Evolutionary conservation across 257 asterid species (phyloP), one percentile per base, ranked within the genome.

Genomic region (Mitragyna speciosa): DNA sequence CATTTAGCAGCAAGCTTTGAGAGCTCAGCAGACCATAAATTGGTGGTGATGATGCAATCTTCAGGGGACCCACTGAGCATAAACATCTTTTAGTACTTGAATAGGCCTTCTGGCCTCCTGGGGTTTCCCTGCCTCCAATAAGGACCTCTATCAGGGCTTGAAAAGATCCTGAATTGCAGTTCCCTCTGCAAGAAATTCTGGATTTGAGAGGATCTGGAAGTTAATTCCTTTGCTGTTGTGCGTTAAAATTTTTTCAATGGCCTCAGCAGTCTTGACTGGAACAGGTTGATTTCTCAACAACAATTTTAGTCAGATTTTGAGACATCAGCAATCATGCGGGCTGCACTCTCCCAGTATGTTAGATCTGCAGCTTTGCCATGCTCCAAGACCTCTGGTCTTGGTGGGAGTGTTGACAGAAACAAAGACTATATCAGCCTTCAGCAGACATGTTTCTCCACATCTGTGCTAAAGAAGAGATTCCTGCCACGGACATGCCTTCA

Each of bases 351-450:
- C 98, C 98, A 93, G 76, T 93, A 93, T 5, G 98, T 94, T 74
- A 94, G 85, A 84, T 94, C 98, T 17, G 98, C 98, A 77, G 98
- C 98, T 82, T 92, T 94, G 76, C 98, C 98, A n/a, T 56, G 98
- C 98, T 72, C 98, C 98, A 71, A 94, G 98, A 79, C 98, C 98
- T 65, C 92, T 87, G 15, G 97, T 94, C 84, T 94, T 94, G 83
- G 98, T 94, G 71, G 98, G 98, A 75, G 98, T 94, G 82, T 94
- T 94, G 78, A 93, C 97, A 36, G 97, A 93, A 78, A 93, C 97
- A 69, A 93, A 93, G 51, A 93, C 93, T 47, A 93, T 93, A 85
- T 93, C 98, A 33, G 97, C 97, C 84, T 93, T 97, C n/a, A n/a
- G 39, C 81, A 79, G 2, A 93, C 98, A 45, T 93, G 96, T 81